Evolutionary conservation across 2,329 filamentous ascomycete species (phyloP), one percentile per base, ranked within the genome.

Genomic region (Aureobasidium uvarum): DNA sequence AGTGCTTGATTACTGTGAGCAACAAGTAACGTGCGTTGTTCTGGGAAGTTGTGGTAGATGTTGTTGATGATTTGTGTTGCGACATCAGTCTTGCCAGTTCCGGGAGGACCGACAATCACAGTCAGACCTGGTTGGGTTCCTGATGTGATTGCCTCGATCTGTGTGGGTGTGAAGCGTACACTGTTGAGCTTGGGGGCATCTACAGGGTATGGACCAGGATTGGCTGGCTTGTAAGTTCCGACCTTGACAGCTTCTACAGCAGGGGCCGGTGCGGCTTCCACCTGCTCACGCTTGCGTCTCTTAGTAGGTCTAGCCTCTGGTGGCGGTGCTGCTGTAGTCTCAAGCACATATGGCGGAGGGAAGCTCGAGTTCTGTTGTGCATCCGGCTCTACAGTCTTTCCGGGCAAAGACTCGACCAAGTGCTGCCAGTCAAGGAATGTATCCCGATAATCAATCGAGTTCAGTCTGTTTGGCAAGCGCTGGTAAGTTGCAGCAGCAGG

Each of bases 11-110:
- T 99, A 77, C 94, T 98, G 76, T 99, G 95, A 5, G 95, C 95
- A 69, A 99, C 87, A 46, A 99, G 85, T 20, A 99, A 81, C 0
- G 95, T 99, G 71, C 92, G 89, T 76, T 99, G 92, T 69, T 89
- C 83, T 8, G 95, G 93, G 75, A 97, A 99, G 78, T 98, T 96
- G 81, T 98, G 94, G 74, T 99, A 99, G 71, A 99, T 90, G 76
- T 98, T 97, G 80, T 91, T 97, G 79, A 99, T 99, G 75, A 98
- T 96, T 77, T 99, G 95, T 5, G 94, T 97, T 55, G 92, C 93
- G 62, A 99, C 95, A 77, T 99, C 95, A n/a, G 95, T 99, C 81
- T 99, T 99, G 68, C 96, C 95, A 7, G 95, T 99, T 64, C 95
- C 95, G 8, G 95, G 95, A 63, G 95, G 95, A 0, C 95, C 95